A percentile compares a stretch with the other conserved stretches of the same genome.
Evolutionary conservation across 805 yeast genomes (phyloP).

Genomic region (Barnettozyma sp.): DNA sequence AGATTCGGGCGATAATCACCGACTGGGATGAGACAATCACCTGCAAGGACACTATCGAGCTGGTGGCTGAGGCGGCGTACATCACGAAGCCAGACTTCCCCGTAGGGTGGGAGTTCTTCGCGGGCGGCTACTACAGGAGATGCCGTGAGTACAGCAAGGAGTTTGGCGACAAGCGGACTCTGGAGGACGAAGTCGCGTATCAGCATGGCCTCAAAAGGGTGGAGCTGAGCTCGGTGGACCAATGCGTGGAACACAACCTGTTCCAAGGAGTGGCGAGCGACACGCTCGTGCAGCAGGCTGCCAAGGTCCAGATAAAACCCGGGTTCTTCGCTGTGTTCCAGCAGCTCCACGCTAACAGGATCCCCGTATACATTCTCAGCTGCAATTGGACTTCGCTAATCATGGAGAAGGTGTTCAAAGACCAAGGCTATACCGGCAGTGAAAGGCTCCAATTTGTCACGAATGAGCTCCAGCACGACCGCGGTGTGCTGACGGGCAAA

Average conservation of each 20-base stretch:
- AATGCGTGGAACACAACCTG: conserved; percentile 31
- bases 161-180: conserved; percentile 27
- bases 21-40: conserved; percentile 72
- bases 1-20: conserved; percentile 30
- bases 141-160: conserved; percentile 27
- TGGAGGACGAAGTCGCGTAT: conserved; percentile 37
- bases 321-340: conserved; percentile 54
- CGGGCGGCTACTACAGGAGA: conserved; percentile 34
- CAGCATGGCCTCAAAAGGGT: conserved; percentile 39
- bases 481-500: conserved; percentile 24
- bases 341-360: conserved; percentile 6
- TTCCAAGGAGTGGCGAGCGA: conserved; percentile 36
- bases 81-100: conserved; percentile 29
- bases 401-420: conserved; percentile 30
- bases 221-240: conserved; percentile 43
- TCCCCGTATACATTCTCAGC: conserved; percentile 43
- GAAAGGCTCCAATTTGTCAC: conserved; percentile 31
- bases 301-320: conserved; percentile 50
- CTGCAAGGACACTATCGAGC: conserved; percentile 42
- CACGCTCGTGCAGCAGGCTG: conserved; percentile 31
- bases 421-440: conserved; percentile 18
- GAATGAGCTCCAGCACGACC: conserved; percentile 43
- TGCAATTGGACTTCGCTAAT: conserved; percentile 55
- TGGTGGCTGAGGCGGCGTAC: conserved; percentile 46
- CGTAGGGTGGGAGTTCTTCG: conserved; percentile 38